phyloP scores from a whole-genome alignment of 768 basidiomycete genomes.

The Cyathus striatus region DNA sequence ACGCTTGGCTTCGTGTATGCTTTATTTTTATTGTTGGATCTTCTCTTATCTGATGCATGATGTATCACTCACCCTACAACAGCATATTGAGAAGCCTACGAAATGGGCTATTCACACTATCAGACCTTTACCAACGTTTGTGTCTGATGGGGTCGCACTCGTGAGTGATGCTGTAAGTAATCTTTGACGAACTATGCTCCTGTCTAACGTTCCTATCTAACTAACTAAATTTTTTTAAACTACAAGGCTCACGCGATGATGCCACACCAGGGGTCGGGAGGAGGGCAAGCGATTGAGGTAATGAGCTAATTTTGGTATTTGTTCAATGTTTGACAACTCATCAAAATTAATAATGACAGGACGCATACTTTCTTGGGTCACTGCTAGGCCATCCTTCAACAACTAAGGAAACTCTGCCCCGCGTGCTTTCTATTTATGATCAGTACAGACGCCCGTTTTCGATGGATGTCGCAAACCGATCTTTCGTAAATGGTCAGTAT shows the following conservation, averaged over 20 bases:
- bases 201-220: background rate
- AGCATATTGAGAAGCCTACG: conserved; percentile 10
- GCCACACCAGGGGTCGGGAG: conserved; percentile 43
- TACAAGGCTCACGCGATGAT: conserved; percentile 39
- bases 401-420: conserved; percentile 9
- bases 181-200: too few relatives aligned
- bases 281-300: conserved; percentile 45
- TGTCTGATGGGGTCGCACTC: conserved; percentile 11
- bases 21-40: too few relatives aligned
- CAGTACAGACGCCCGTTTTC: conserved; percentile 26
- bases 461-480: conserved; percentile 10
- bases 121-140: conserved; percentile 11
- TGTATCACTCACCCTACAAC: too few relatives aligned
- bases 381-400: conserved; percentile 32
- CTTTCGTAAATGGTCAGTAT: conserved; percentile 9
- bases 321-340: too few relatives aligned
- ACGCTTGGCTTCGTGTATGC: conserved; percentile 11
- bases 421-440: conserved; percentile 21
- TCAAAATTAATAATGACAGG: too few relatives aligned
- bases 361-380: conserved; percentile 32
- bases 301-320: background rate
- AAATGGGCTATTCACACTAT: conserved; percentile 16
- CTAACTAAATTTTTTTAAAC: background rate
- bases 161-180: conserved; percentile 17
- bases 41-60: too few relatives aligned